Percentiles rank a stretch among this genome's conserved stretches.
These are phyloP conservation scores for Calonectria leucothoes DNA, from an alignment of 2,329 filamentous ascomycete species.

Conservation along the genomic window DNA sequence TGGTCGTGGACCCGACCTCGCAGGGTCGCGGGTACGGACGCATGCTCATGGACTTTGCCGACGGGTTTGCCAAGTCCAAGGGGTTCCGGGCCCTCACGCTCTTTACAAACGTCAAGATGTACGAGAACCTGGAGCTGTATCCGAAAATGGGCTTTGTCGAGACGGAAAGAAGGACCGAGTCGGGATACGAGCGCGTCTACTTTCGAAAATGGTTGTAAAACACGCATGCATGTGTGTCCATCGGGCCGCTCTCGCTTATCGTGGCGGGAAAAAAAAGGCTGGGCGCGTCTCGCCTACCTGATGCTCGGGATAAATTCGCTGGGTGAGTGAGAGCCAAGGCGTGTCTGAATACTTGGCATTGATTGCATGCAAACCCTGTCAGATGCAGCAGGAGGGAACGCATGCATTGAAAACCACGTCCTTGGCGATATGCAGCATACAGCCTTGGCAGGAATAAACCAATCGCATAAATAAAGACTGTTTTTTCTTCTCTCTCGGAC, in stretches of 20 bases:
- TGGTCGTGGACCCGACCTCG: slow-evolving; percentile 41
- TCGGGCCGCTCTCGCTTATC: not conserved
- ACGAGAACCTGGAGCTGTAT: slow-evolving; percentile 46
- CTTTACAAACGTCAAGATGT: slow-evolving; percentile 50
- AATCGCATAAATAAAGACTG: not conserved
- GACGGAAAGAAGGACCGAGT: slow-evolving; percentile 42
- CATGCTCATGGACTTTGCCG: slow-evolving; percentile 46
- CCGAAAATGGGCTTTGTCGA: slow-evolving; percentile 48
- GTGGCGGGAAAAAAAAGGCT: not conserved
- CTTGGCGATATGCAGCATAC: not conserved
- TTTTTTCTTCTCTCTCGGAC: too few relatives aligned
- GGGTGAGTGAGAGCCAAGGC: not conserved
- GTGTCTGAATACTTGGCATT: not conserved
- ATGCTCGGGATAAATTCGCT: not conserved
- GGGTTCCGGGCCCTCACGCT: slow-evolving; percentile 40
- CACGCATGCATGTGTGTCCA: not conserved
- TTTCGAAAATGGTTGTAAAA: slow-evolving; percentile 48
- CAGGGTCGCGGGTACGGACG: slow-evolving; percentile 48
- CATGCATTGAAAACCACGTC: not conserved
- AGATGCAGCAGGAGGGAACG: not conserved
- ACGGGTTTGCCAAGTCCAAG: slow-evolving; percentile 40
- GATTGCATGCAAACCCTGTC: not conserved
- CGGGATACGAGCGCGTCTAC: slow-evolving; percentile 50
- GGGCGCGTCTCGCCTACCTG: not conserved
- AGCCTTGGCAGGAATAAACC: not conserved